Evolutionary conservation across 2,329 filamentous ascomycete genomes (phyloP).

Genomic region (Chrysosporium keratinophilum): DNA sequence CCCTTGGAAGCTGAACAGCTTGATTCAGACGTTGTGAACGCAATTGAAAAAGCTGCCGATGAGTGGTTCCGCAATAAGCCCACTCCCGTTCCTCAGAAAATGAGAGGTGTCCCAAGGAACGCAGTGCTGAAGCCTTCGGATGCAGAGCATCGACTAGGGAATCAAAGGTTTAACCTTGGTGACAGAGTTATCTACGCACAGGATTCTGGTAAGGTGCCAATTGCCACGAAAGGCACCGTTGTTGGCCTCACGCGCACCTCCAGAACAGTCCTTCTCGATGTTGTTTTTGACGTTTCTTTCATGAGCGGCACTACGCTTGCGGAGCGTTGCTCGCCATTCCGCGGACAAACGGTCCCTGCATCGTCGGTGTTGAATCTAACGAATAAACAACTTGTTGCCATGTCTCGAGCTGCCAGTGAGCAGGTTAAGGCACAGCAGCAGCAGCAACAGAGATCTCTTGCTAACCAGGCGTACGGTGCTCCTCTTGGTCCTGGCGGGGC

Average conservation of each 20-base stretch:
- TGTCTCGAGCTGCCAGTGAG: slow-evolving; percentile 31
- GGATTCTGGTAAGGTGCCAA: slow-evolving; percentile 87
- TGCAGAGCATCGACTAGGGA: slow-evolving; percentile 82
- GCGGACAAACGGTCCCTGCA: slow-evolving; percentile 79
- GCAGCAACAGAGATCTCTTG: slow-evolving; percentile 41
- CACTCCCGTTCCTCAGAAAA: slow-evolving; percentile 53
- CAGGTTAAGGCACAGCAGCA: slow-evolving; percentile 43
- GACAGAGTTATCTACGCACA: slow-evolving; percentile 90
- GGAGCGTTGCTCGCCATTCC: slow-evolving; percentile 83
- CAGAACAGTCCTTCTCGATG: slow-evolving; percentile 70
- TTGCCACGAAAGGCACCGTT: slow-evolving; percentile 85
- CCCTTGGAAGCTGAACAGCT: slow-evolving; percentile 93
- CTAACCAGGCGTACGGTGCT: slow-evolving; percentile 48
- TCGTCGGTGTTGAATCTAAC: slow-evolving; percentile 84
- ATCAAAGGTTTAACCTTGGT: slow-evolving; percentile 72
- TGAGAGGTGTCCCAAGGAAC: slow-evolving; percentile 72
- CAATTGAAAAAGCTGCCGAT: slow-evolving; percentile 69
- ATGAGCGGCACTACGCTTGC: slow-evolving; percentile 94
- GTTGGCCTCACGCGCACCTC: slow-evolving; percentile 84
- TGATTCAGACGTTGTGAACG: slow-evolving; percentile 76
- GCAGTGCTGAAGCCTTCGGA: slow-evolving; percentile 88
- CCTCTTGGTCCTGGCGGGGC: slow-evolving; percentile 48
- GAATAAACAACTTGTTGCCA: slow-evolving; percentile 65
- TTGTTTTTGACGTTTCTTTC: slow-evolving; percentile 88
- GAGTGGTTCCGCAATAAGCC: slow-evolving; percentile 44